Percentiles rank a stretch among this genome's conserved stretches.
phyloP scores from a whole-genome alignment of 1,284 basidiomycete genomes.

The Trametes versicolor region DNA sequence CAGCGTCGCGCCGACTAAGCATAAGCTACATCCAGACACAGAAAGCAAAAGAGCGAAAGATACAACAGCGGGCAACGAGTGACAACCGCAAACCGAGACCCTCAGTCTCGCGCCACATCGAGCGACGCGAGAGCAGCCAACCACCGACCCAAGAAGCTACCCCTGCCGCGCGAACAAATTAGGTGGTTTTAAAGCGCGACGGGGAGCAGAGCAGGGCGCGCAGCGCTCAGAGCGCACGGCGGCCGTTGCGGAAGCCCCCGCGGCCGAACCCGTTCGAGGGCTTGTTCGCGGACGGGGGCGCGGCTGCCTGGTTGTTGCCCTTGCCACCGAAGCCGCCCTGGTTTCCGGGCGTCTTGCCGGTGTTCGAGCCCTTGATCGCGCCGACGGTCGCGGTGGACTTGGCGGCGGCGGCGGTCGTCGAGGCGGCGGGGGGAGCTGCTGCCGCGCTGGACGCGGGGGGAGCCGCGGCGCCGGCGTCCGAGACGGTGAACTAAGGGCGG shows the following conservation, averaged over 20 bases:
- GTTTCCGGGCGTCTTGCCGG: constrained; percentile 32
- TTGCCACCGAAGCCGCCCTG: constrained; percentile 31
- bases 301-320: constrained; percentile 22
- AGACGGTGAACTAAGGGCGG: constrained; percentile 58
- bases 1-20: constrained; percentile 34
- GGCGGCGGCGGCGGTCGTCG: constrained; percentile 29
- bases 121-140: constrained; percentile 8
- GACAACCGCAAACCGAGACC: neutral
- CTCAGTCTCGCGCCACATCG: constrained; percentile 6
- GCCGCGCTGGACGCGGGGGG: constrained; percentile 14
- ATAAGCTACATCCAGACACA: constrained; percentile 24
- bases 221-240: constrained; percentile 13
- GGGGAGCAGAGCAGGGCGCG: neutral
- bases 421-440: constrained; percentile 27
- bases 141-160: neutral
- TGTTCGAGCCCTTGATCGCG: constrained; percentile 34
- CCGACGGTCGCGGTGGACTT: constrained; percentile 29
- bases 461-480: constrained; percentile 38
- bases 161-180: neutral
- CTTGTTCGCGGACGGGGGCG: constrained; percentile 11
- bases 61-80: constrained; percentile 1
- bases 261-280: constrained; percentile 15
- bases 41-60: constrained; percentile 6
- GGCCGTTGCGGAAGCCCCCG: constrained; percentile 17
- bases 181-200: neutral